Base-by-base conservation (phyloP, 768 basidiomycete genomes). In the Chalciporus chontae region DNA sequence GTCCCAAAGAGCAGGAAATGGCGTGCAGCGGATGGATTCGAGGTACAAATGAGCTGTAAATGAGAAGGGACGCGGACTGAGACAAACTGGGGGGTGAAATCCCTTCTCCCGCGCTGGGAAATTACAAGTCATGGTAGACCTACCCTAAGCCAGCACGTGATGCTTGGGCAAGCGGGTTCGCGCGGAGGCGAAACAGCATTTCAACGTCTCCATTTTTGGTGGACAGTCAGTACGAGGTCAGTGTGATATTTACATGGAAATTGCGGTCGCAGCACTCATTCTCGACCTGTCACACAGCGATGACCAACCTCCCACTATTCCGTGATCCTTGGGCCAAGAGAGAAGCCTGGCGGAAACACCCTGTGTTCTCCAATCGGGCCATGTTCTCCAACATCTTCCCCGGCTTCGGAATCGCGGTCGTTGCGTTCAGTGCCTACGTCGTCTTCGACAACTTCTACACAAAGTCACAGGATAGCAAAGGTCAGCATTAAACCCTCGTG, bases 311-410 rank as follows among this genome's bases (percentile, higher is more conserved):
- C 47, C 85, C 84, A n/a, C 73, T 89, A 47, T 94, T 85, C 64
- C 85, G 91, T 69, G 94, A 96, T 67, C 92, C 93, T 44, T 96
- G 94, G 94, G 90, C 90, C 18, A 93, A 88, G 71, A 75, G 84
- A 53, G 93, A 96, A 59, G 90, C 91, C 34, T 96, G 92, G 93
- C 79, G 94, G 61, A 92, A 85, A 67, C 84, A 82, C 61, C 84
- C 88, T n/a, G 81, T 94, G 48, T 96, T 96, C 75, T 79, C 83
- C 53, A 87, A 85, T 58, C 82, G 85, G 37, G 78, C 80, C 59
- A 94, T 94, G 90, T 85, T 97, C 74, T 75, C 85, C 60, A 92
- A 81, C 73, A 67, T 95, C 56, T 94, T 97, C 69, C 95, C 95
- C 29, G 95, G 95, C 34, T 89, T 98, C 63, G 94, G 94, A 41